These are phyloP conservation scores for Linnemannia elongata DNA, from an alignment of 192 early-diverging fungal species.

Conservation along the genomic window DNA sequence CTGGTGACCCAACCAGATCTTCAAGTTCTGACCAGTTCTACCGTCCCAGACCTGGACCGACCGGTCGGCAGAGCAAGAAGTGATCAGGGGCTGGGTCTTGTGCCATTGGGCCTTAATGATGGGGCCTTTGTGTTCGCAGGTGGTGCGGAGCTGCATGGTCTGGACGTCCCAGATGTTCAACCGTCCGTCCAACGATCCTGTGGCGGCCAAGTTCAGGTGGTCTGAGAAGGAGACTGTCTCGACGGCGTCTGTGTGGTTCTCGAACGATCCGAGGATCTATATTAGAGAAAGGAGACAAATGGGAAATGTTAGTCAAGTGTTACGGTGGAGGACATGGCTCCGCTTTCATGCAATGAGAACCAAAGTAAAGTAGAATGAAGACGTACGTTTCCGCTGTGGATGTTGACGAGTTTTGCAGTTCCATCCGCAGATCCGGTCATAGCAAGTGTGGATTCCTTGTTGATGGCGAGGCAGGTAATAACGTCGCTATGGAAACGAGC, in stretches of 20 bases:
- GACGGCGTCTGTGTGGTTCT: constrained; percentile 86
- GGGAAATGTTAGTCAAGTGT: background rate
- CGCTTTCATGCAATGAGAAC: too few relatives aligned
- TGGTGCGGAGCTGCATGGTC: constrained; percentile 84
- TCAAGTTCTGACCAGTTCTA: constrained; percentile 85
- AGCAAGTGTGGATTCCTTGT: constrained; percentile 81
- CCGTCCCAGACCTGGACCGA: constrained; percentile 93
- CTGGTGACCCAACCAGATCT: constrained; percentile 86
- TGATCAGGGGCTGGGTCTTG: constrained; percentile 75
- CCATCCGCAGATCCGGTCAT: constrained; percentile 88
- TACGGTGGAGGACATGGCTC: too few relatives aligned
- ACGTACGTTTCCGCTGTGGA: constrained; percentile 76
- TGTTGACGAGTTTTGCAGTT: constrained; percentile 82
- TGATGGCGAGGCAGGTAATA: constrained; percentile 82
- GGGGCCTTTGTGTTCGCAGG: constrained; percentile 86
- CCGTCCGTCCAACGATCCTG: constrained; percentile 89
- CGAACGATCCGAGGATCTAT: constrained; percentile 84
- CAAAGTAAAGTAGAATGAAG: background rate
- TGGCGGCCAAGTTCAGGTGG: constrained; percentile 78
- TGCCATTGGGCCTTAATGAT: constrained; percentile 86
- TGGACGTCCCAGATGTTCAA: constrained; percentile 95
- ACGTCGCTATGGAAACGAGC: constrained; percentile 87
- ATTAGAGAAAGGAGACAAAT: background rate
- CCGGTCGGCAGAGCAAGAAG: constrained; percentile 83
- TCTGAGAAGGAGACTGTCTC: constrained; percentile 90